These are phyloP conservation scores for Candida nanaspora DNA, from an alignment of 805 yeast genomes.

Conservation along the genomic window DNA sequence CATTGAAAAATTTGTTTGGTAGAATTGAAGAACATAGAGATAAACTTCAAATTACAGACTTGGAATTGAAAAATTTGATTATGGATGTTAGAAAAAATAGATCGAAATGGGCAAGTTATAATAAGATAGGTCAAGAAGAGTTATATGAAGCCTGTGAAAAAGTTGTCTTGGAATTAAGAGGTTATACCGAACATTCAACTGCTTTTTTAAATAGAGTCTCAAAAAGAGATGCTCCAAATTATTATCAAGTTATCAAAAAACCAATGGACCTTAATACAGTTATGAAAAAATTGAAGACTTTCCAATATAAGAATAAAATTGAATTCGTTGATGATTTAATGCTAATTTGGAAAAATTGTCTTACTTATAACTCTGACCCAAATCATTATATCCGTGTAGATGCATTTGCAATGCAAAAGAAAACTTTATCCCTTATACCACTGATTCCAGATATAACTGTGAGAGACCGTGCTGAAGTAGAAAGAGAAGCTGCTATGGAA, in stretches of 20 bases:
- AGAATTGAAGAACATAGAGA: slow-evolving; percentile 77
- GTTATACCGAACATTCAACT: slow-evolving; percentile 93
- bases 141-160: slow-evolving; percentile 96
- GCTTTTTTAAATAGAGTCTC: slow-evolving; percentile 95
- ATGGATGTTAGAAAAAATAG: slow-evolving; percentile 92
- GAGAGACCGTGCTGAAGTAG: slow-evolving; percentile 65
- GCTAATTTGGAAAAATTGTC: slow-evolving; percentile 93
- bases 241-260: slow-evolving; percentile 77
- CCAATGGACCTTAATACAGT: slow-evolving; percentile 98
- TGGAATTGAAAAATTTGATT: slow-evolving; percentile 75
- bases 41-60: slow-evolving; percentile 66
- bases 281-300: slow-evolving; percentile 75
- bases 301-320: slow-evolving; percentile 76
- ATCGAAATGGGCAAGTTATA: slow-evolving; percentile 97
- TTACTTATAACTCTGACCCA: slow-evolving; percentile 91
- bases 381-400: slow-evolving; percentile 84
- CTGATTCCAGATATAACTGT: slow-evolving; percentile 84
- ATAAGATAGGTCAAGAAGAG: slow-evolving; percentile 94
- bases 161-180: slow-evolving; percentile 82
- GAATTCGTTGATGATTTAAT: slow-evolving; percentile 93
- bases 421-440: slow-evolving; percentile 67
- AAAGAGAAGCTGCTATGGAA: slow-evolving; percentile 48
- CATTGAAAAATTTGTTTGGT: slow-evolving; percentile 71
- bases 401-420: slow-evolving; percentile 94
- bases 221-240: slow-evolving; percentile 96